A percentile compares a stretch with the other conserved stretches of the same genome.
Evolutionary conservation across 2,329 filamentous ascomycete species (phyloP).

Genomic region (Chaetothyriales sp.): DNA sequence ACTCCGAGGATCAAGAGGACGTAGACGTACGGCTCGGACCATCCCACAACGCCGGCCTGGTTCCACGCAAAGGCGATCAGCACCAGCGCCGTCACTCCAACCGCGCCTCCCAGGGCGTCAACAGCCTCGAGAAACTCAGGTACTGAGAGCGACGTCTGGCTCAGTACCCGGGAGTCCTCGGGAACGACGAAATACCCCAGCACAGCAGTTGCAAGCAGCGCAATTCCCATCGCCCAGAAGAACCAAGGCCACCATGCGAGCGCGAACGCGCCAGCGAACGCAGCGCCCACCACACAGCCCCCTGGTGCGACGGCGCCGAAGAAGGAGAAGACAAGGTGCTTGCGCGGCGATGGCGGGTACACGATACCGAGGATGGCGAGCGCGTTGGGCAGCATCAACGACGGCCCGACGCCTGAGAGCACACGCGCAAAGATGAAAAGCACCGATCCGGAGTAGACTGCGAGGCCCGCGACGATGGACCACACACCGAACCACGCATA

Average conservation of each 20-base stretch:
- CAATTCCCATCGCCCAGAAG: slow-evolving; percentile 34
- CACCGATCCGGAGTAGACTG: slow-evolving; percentile 29
- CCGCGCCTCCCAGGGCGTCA: slow-evolving; percentile 29
- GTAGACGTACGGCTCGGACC: slow-evolving; percentile 44
- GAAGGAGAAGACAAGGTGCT: slow-evolving; percentile 45
- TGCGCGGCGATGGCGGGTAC: slow-evolving; percentile 44
- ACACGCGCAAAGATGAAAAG: slow-evolving; percentile 41
- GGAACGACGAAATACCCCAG: slow-evolving; percentile 27
- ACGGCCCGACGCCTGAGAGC: slow-evolving; percentile 45
- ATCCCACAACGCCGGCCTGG: slow-evolving; percentile 47
- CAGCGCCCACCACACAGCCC: slow-evolving; percentile 29
- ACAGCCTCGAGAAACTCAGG: slow-evolving; percentile 23
- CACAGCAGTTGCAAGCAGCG: slow-evolving; percentile 25
- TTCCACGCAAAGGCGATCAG: slow-evolving; percentile 57
- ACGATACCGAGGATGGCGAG: slow-evolving; percentile 47
- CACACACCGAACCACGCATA: slow-evolving; percentile 26
- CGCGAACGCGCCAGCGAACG: slow-evolving; percentile 29
- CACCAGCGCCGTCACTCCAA: slow-evolving; percentile 43
- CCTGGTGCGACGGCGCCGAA: slow-evolving; percentile 38
- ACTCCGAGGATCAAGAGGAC: slow-evolving; percentile 45
- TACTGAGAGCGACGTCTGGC: slow-evolving; percentile 4
- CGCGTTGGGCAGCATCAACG: slow-evolving; percentile 50
- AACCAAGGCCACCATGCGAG: slow-evolving; percentile 41
- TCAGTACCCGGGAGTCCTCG: slow-evolving; percentile 12
- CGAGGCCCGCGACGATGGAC: slow-evolving; percentile 26